Conservation (phyloP, 2,329 filamentous ascomycete species). For the Ploettnerulaceae sp. region DNA sequence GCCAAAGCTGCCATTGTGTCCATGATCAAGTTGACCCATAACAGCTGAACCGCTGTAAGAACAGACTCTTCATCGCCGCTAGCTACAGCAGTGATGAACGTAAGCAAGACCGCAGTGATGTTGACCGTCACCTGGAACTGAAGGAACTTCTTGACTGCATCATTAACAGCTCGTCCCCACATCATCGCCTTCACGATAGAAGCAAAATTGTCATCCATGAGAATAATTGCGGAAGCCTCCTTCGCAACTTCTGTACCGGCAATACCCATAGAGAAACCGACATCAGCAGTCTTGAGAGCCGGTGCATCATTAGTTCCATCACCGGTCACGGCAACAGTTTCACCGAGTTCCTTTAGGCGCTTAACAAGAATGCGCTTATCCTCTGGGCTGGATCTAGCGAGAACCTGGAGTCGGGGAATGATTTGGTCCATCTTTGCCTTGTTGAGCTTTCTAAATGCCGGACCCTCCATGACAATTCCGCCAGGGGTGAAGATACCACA, state of each 20-base stretch:
- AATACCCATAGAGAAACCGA: slow-evolving; percentile 65
- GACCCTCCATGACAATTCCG: slow-evolving; percentile 64
- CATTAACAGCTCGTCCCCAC: slow-evolving; percentile 56
- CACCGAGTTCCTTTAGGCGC: slow-evolving; percentile 58
- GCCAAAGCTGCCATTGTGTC: slow-evolving; percentile 78
- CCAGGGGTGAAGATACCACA: slow-evolving; percentile 56
- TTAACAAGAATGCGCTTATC: slow-evolving; percentile 64
- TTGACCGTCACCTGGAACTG: slow-evolving; percentile 67
- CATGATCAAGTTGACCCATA: slow-evolving; percentile 85
- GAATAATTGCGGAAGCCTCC: slow-evolving; percentile 56
- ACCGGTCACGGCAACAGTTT: slow-evolving; percentile 62
- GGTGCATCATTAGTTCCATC: slow-evolving; percentile 64
- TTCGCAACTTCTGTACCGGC: slow-evolving; percentile 61
- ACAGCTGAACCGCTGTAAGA: slow-evolving; percentile 70
- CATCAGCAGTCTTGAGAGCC: slow-evolving; percentile 60
- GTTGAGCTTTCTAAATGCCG: slow-evolving; percentile 57
- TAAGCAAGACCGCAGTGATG: slow-evolving; percentile 73
- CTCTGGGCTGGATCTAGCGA: slow-evolving; percentile 64
- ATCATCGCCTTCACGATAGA: slow-evolving; percentile 59
- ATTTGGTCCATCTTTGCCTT: slow-evolving; percentile 53
- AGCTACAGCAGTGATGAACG: slow-evolving; percentile 71
- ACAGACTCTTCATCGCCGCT: slow-evolving; percentile 60
- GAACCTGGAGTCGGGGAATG: slow-evolving; percentile 60
- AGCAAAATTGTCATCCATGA: slow-evolving; percentile 59
- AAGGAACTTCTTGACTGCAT: slow-evolving; percentile 49